A percentile compares a stretch with the other conserved stretches of the same genome.
Evolutionary conservation across 345 rosid species (phyloP).

Genomic region (Aethionema arabicum): DNA sequence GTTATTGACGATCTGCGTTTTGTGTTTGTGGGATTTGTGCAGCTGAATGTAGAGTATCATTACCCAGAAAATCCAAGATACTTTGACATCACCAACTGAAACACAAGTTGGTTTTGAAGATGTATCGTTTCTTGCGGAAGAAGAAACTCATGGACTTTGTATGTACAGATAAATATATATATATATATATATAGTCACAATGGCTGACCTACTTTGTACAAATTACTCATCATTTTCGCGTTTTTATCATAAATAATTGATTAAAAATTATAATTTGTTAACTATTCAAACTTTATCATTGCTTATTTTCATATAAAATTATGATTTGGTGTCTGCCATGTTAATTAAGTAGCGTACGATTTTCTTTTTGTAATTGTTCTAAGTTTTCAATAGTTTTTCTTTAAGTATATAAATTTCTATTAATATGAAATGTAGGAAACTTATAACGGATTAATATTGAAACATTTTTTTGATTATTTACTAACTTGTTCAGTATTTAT

Average conservation of each 20-base stretch:
- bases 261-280: not conserved
- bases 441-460: too few species aligned
- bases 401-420: too few species aligned
- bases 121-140: conserved; percentile 17
- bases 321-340: too few species aligned
- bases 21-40: conserved; percentile 27
- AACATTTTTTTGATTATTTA: too few species aligned
- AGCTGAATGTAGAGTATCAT: conserved; percentile 88
- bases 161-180: conserved; percentile 24
- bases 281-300: not conserved
- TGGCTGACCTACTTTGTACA: conserved; percentile 32
- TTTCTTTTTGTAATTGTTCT: too few species aligned
- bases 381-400: too few species aligned
- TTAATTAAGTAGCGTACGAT: too few species aligned
- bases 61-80: conserved; percentile 86
- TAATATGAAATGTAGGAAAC: too few species aligned
- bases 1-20: not conserved
- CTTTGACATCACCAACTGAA: conserved; percentile 60
- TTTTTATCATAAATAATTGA: not conserved
- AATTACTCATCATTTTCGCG: not conserved
- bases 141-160: conserved; percentile 14
- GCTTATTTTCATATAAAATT: conserved; percentile 4
- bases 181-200: not conserved
- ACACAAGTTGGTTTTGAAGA: conserved; percentile 10
- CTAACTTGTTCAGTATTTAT: too few species aligned